phyloP scores from a whole-genome alignment of 352 stramenopile genomes.

The Globisporangium irregulare region DNA sequence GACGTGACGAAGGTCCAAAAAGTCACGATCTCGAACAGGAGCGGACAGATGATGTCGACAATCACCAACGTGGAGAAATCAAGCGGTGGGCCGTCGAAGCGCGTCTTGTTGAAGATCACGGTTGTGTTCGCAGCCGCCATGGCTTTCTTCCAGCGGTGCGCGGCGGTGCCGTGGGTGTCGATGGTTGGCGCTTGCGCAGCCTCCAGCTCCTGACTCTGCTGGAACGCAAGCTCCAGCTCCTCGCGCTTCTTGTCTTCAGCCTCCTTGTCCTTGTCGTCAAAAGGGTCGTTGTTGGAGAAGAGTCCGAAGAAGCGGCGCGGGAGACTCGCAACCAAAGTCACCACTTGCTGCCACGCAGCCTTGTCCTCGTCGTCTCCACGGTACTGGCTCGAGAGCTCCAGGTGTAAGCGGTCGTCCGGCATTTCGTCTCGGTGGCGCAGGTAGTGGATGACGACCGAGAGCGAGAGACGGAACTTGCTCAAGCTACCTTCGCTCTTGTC shows the following conservation, averaged over 20 bases:
- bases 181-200: slow-evolving; percentile 16
- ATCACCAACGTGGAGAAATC: slow-evolving; percentile 85
- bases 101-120: slow-evolving; percentile 70
- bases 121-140: slow-evolving; percentile 63
- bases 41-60: slow-evolving; percentile 78
- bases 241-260: slow-evolving; percentile 64
- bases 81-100: slow-evolving; percentile 75
- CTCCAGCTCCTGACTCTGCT: slow-evolving; percentile 35
- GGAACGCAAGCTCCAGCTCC: slow-evolving; percentile 58
- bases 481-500: slow-evolving; percentile 80
- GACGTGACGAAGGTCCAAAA: slow-evolving; percentile 61
- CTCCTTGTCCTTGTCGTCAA: slow-evolving; percentile 75
- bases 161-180: slow-evolving; percentile 22
- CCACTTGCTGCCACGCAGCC: slow-evolving; percentile 54
- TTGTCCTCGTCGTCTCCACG: slow-evolving; percentile 55
- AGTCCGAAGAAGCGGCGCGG: slow-evolving; percentile 37
- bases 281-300: slow-evolving; percentile 59
- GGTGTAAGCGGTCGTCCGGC: slow-evolving; percentile 72
- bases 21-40: slow-evolving; percentile 79
- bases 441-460: slow-evolving; percentile 85
- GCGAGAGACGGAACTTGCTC: slow-evolving; percentile 79
- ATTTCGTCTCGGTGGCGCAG: slow-evolving; percentile 76
- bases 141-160: slow-evolving; percentile 70
- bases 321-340: slow-evolving; percentile 35
- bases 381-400: slow-evolving; percentile 43